Evolutionary conservation across 176 grass and related monocot species (phyloP), one percentile per base, ranked within the genome.

Genomic region (Paspalum vaginatum): DNA sequence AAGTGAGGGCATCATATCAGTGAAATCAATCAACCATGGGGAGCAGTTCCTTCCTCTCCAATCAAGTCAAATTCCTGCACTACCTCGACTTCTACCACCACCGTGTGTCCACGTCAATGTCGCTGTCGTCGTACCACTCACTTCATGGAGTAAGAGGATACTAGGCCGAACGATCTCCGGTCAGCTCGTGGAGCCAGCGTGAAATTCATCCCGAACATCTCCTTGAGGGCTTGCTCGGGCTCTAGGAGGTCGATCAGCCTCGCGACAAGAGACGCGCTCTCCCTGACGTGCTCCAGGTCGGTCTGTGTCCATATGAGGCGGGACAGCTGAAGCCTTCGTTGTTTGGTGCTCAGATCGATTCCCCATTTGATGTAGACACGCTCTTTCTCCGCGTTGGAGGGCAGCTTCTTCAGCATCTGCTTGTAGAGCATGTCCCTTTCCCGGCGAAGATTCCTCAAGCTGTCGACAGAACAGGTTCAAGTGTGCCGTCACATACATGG

Each of bases 131-230:
- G 32, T n/a, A 17, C 22, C 40, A 17, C 16, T 73, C 69, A 86
- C 46, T 80, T 74, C 68, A 59, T 59, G 27, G 80, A 74, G 75
- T 82, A 74, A 18, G 69, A 77, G 10, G 68, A 81, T 50, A 81
- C 65, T 57, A 89, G 80, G 63, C 86, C 65, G 27, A 89, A 95
- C 16, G 88, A 89, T 74, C 88, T 75, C 24, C 86, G 83, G 15
- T 87, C 87, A 42, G 49, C 37, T 9, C 50, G 78, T 18, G 65
- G 86, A 24, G 78, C 89, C 38, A 92, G 76, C 17, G 80, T 78
- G 69, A 98, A 93, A 59, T 91, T 89, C 45, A 98, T 85, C 68
- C 91, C 92, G 55, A 98, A 90, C 96, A 98, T 95, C 70, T 95
- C 92, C 87, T 95, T 95, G 18, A 91, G 83, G 17, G 84, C 81